Percentiles rank a stretch among this genome's conserved stretches.
Conservation (phyloP, 805 yeast species). For the Torulaspora quercuum region DNA sequence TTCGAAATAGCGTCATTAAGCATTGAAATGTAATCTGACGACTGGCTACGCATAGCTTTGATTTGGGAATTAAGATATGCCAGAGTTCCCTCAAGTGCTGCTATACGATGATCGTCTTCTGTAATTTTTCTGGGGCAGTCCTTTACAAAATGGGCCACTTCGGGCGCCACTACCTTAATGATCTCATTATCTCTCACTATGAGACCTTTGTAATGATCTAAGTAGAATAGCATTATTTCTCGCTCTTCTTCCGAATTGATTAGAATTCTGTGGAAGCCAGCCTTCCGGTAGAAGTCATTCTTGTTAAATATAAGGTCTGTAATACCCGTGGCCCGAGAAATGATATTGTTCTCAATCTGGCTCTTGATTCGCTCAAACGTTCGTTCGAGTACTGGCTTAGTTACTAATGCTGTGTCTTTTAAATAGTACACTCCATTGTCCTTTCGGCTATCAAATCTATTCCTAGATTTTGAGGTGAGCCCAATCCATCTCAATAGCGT, state of each 20-base stretch:
- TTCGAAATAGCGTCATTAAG: constrained; percentile 23
- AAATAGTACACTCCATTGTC: constrained; percentile 21
- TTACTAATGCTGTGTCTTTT: constrained; percentile 19
- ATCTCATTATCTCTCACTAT: constrained; percentile 17
- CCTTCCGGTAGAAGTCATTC: constrained; percentile 18
- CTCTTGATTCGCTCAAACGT: constrained; percentile 12
- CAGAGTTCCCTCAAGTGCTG: constrained; percentile 34
- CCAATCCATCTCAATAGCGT: constrained; percentile 20
- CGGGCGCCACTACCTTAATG: constrained; percentile 23
- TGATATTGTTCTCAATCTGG: constrained; percentile 17
- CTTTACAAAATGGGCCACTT: constrained; percentile 21
- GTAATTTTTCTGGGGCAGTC: constrained; percentile 25
- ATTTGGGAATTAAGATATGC: constrained; percentile 19
- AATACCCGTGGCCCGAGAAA: constrained; percentile 19
- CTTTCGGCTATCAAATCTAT: constrained; percentile 16
- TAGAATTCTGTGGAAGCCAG: constrained; percentile 12
- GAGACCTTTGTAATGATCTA: constrained; percentile 18
- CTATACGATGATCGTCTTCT: constrained; percentile 36
- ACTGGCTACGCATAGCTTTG: constrained; percentile 23
- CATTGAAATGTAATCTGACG: constrained; percentile 16
- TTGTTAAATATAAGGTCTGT: constrained; percentile 25
- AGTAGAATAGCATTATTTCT: constrained; percentile 22
- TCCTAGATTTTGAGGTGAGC: constrained; percentile 2
- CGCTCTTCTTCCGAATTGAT: constrained; percentile 14
- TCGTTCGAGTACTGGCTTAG: constrained; percentile 15